Percentiles rank a stretch among this genome's conserved stretches.
Conservation (phyloP, 768 basidiomycete genomes). For the Mycena capillaripes region DNA sequence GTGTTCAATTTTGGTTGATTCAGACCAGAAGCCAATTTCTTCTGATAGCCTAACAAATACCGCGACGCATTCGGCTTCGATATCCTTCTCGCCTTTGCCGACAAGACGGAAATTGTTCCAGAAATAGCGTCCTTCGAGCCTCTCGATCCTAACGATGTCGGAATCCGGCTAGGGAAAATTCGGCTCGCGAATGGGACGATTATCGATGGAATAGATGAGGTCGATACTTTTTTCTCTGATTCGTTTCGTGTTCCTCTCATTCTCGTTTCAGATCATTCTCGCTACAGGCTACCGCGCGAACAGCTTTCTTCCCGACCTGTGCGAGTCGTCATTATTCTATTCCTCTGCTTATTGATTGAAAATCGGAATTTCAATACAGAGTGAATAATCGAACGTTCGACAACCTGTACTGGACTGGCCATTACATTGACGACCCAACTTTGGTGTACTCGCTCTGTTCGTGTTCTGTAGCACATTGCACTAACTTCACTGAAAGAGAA, state of each 20-base stretch:
- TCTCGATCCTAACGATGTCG: constrained; percentile 13
- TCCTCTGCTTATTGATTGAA: no score
- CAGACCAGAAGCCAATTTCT: neutral
- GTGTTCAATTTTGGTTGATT: neutral
- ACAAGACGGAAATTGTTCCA: neutral
- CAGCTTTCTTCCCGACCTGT: constrained; percentile 42
- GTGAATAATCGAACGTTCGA: constrained; percentile 10
- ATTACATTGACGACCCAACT: constrained; percentile 51
- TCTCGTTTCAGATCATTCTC: constrained; percentile 43
- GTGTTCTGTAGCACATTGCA: neutral
- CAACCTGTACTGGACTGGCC: constrained; percentile 41
- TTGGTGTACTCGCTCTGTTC: constrained; percentile 40
- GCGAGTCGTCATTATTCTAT: no score
- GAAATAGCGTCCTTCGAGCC: constrained; percentile 38
- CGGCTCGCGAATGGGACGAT: constrained; percentile 43
- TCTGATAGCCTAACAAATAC: neutral
- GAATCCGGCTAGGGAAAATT: constrained; percentile 42
- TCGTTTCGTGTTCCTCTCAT: no score
- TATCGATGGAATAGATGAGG: constrained; percentile 44
- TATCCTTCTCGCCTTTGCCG: neutral
- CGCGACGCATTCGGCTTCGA: neutral
- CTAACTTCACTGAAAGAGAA: neutral
- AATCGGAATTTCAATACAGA: no score
- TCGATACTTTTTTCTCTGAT: no score
- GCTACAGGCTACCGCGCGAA: constrained; percentile 48